phyloP scores from a whole-genome alignment of 2,329 filamentous ascomycete genomes.

The Verticillium albo-atrum region DNA sequence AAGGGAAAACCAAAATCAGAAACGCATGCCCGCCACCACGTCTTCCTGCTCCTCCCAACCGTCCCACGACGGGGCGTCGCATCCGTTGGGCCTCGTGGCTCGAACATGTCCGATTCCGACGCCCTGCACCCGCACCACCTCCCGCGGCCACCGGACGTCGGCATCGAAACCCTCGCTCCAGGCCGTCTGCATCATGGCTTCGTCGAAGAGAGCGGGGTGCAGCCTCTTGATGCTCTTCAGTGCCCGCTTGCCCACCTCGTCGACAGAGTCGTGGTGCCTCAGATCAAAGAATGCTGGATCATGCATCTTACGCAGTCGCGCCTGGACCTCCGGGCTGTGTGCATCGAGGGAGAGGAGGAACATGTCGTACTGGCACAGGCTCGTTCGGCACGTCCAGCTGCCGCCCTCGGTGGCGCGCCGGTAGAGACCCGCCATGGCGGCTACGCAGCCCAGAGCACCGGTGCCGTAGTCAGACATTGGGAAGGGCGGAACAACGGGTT shows the following conservation, averaged over 20 bases:
- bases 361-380: conserved; percentile 29
- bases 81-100: conserved; percentile 37
- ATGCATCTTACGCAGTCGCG: conserved; percentile 40
- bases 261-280: conserved; percentile 52
- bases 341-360: conserved; percentile 34
- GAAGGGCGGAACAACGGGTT: conserved; percentile 55
- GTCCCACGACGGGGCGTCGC: conserved; percentile 49
- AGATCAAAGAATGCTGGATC: conserved; percentile 48
- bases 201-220: conserved; percentile 23
- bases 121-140: conserved; percentile 32
- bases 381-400: conserved; percentile 28
- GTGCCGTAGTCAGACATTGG: conserved; percentile 43
- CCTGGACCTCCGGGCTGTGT: conserved; percentile 42
- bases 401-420: conserved; percentile 25
- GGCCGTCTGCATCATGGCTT: conserved; percentile 21
- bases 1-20: background rate
- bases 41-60: conserved; percentile 39
- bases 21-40: conserved; percentile 7
- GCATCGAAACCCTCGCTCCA: conserved; percentile 26
- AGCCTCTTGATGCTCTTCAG: conserved; percentile 44
- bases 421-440: conserved; percentile 26
- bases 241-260: conserved; percentile 51
- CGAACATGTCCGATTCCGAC: conserved; percentile 30
- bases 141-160: conserved; percentile 30
- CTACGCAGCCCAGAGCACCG: conserved; percentile 25